These are phyloP conservation scores for Aspergillus udagawae DNA, from an alignment of 2,329 filamentous ascomycete species.

Conservation along the genomic window DNA sequence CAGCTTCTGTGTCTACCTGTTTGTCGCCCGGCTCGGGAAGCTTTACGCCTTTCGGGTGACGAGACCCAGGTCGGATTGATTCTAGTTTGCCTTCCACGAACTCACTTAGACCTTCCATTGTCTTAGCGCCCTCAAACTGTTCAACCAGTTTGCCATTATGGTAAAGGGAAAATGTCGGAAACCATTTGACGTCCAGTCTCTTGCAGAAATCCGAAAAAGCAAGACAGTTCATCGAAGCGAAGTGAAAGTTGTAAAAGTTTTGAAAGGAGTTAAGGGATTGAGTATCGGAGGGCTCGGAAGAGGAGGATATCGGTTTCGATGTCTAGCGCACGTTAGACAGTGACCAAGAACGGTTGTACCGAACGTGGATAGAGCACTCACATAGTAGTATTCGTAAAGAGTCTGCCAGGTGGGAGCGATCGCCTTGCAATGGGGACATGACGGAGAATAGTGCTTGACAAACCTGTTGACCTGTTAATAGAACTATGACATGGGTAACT, in stretches of 20 bases:
- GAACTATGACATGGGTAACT: not conserved
- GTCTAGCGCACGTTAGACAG: slow-evolving; percentile 52
- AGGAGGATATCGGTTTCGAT: slow-evolving; percentile 62
- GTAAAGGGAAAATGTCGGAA: slow-evolving; percentile 74
- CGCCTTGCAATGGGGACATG: slow-evolving; percentile 66
- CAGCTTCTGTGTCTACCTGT: slow-evolving; percentile 41
- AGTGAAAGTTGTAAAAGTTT: slow-evolving; percentile 83
- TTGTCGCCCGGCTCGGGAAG: slow-evolving; percentile 68
- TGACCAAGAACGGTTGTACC: slow-evolving; percentile 1
- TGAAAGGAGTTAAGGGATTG: slow-evolving; percentile 65
- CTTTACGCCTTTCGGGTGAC: slow-evolving; percentile 62
- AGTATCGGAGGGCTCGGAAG: slow-evolving; percentile 48
- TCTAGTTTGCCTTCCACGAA: slow-evolving; percentile 76
- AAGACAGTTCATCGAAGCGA: slow-evolving; percentile 80
- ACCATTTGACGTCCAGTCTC: slow-evolving; percentile 63
- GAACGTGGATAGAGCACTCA: slow-evolving; percentile 21
- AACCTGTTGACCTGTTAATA: slow-evolving; percentile 38
- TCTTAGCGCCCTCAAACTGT: slow-evolving; percentile 62
- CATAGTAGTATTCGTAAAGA: slow-evolving; percentile 84
- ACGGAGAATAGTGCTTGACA: slow-evolving; percentile 51
- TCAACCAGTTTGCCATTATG: slow-evolving; percentile 70
- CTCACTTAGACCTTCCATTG: slow-evolving; percentile 61
- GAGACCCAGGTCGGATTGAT: slow-evolving; percentile 72
- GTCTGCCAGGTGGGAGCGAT: slow-evolving; percentile 88
- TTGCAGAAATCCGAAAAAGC: slow-evolving; percentile 75